Conservation (phyloP, 257 asterid genomes). For the Penstemon eatonii region DNA sequence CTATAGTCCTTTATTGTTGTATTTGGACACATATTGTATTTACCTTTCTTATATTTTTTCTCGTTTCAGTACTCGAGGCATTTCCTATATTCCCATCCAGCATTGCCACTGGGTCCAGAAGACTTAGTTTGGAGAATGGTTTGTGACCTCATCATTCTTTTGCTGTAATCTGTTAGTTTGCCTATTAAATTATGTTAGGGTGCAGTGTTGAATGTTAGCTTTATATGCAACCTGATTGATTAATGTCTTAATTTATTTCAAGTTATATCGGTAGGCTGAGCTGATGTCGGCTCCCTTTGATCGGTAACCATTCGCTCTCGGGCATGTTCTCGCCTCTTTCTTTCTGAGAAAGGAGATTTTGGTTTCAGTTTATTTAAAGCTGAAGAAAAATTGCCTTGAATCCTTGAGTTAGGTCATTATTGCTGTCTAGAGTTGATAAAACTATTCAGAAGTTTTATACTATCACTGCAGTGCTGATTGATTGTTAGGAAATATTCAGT, state of each 20-base stretch:
- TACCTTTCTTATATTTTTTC: neutral
- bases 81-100: conserved; percentile 90
- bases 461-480: neutral
- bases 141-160: conserved; percentile 34
- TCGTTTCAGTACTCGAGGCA: conserved; percentile 78
- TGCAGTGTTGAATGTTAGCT: conserved; percentile 8
- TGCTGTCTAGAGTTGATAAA: conserved; percentile 5
- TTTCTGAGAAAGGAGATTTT: neutral
- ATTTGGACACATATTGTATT: conserved; percentile 7
- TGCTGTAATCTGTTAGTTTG: neutral
- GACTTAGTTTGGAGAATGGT: conserved; percentile 98
- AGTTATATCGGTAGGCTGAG: conserved; percentile 15
- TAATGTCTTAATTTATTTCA: neutral
- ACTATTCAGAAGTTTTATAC: neutral
- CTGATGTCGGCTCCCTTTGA: neutral
- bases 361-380: neutral
- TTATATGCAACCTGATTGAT: neutral
- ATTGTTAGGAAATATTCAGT: neutral
- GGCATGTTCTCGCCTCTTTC: neutral
- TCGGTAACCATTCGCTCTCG: neutral
- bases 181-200: conserved; percentile 2
- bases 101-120: conserved; percentile 91
- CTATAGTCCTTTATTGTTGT: conserved; percentile 4
- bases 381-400: conserved; percentile 11
- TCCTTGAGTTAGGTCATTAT: neutral